Evolutionary conservation across 2,329 filamentous ascomycete genomes (phyloP), one percentile per base, ranked within the genome.

Genomic region (Acrocalymma vagum): DNA sequence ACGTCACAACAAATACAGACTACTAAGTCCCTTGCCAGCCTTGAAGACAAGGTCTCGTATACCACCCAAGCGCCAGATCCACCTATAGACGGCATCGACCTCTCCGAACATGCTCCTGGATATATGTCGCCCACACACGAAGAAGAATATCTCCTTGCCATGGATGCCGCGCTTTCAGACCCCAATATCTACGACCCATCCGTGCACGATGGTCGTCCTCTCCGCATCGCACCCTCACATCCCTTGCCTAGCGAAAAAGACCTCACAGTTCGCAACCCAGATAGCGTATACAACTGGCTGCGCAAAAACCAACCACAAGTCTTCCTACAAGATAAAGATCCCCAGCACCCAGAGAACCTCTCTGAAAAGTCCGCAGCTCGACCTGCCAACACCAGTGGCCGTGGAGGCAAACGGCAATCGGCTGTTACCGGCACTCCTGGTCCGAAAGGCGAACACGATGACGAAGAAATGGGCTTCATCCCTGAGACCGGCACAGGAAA

Each of bases 241-340:
- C 55, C 63, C 41, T 72, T 69, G 26, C 63, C 76, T 42, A 64
- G 67, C 41, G 72, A 75, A 60, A 72, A 77, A 42, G 75, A 83
- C 36, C 68, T 78, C 28, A 78, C 84, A 39, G 70, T 90, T 16
- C 82, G 82, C 35, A 97, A 97, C 66, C 91, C 92, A 0, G 88
- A 90, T 27, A 95, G 89, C 44, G 92, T 96, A 3, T 95, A 95
- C 74, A 96, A 95, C 69, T 99, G 94, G 94, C 81, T 99, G 9
- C 83, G 90, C 49, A 85, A 90, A 63, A 81, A 96, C 69, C 86
- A 90, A 44, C 88, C 91, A 3, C 86, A 93, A 67, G 85, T 91
- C 32, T 92, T 95, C 73, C 74, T 95, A 14, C 87, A 95, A 66
- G 88, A 91, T 59, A 82, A 84, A 53, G 75, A 74, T 45, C 58